Conservation (phyloP, 1,139 yeast species). For the Debaryomyces udenii region DNA sequence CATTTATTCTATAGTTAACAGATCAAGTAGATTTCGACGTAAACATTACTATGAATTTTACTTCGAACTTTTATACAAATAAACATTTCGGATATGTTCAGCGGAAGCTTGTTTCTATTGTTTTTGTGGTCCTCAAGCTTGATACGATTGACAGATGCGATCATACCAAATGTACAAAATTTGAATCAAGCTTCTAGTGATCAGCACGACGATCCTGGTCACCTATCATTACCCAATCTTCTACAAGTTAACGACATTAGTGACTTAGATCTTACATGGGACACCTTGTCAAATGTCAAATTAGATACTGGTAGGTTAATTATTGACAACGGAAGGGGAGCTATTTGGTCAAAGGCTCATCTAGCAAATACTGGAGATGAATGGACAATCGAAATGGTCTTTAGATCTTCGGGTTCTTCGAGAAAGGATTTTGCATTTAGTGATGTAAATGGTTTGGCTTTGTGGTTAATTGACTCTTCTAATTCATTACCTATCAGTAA, state of each 20-base stretch:
- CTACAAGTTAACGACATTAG: constrained; percentile 25
- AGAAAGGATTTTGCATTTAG: constrained; percentile 28
- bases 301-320: constrained; percentile 46
- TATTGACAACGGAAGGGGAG: constrained; percentile 38
- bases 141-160: neutral
- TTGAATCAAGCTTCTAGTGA: neutral
- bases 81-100: neutral
- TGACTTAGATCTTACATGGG: constrained; percentile 35
- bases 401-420: constrained; percentile 56
- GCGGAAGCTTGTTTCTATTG: neutral
- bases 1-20: neutral
- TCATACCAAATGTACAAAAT: constrained; percentile 6
- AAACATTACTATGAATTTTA: too few species aligned
- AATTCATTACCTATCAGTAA: constrained; percentile 27
- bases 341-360: constrained; percentile 52
- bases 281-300: constrained; percentile 26
- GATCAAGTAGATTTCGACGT: constrained; percentile 1
- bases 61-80: too few species aligned
- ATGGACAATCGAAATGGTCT: constrained; percentile 64
- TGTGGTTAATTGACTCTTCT: constrained; percentile 47
- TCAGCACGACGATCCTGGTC: constrained; percentile 22
- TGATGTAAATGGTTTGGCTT: constrained; percentile 49
- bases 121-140: constrained; percentile 1
- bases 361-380: constrained; percentile 38
- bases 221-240: constrained; percentile 38